Percentiles rank a stretch among this genome's conserved stretches.
Conservation (phyloP, 2,329 filamentous ascomycete species). For the Sporothrix globosa region DNA sequence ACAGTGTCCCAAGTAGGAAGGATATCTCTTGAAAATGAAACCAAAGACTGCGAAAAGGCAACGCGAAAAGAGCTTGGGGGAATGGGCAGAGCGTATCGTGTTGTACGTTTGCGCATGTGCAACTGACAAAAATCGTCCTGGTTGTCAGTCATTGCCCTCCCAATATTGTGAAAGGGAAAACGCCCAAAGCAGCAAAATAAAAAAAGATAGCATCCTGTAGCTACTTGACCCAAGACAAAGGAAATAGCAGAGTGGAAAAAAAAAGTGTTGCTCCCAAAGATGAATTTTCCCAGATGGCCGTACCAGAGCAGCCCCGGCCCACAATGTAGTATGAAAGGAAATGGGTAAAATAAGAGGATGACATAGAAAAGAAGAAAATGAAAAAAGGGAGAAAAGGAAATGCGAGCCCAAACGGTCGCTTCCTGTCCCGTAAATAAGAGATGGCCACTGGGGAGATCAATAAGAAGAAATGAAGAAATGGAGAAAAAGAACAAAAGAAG, state of each 20-base stretch:
- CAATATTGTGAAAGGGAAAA: too few species aligned
- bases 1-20: conserved; percentile 19
- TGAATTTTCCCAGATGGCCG: not conserved
- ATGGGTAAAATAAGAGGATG: too few species aligned
- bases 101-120: not conserved
- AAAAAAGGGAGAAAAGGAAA: not conserved
- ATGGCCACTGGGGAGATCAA: not conserved
- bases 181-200: not conserved
- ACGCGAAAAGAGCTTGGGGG: not conserved
- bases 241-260: not conserved
- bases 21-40: conserved; percentile 11
- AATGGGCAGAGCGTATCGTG: too few species aligned
- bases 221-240: conserved; percentile 4
- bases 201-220: not conserved
- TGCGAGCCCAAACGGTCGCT: not conserved
- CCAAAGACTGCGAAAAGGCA: conserved; percentile 2
- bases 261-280: not conserved
- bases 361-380: not conserved
- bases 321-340: too few species aligned
- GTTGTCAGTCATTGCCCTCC: not conserved
- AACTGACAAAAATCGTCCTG: not conserved
- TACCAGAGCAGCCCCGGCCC: not conserved
- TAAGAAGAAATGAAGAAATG: not conserved
- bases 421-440: conserved; percentile 1
- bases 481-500: not conserved